Percentiles rank a stretch among this genome's conserved stretches.
These are phyloP conservation scores for Tardiomyces blankii DNA, from an alignment of 1,139 yeast species.

Conservation along the genomic window DNA sequence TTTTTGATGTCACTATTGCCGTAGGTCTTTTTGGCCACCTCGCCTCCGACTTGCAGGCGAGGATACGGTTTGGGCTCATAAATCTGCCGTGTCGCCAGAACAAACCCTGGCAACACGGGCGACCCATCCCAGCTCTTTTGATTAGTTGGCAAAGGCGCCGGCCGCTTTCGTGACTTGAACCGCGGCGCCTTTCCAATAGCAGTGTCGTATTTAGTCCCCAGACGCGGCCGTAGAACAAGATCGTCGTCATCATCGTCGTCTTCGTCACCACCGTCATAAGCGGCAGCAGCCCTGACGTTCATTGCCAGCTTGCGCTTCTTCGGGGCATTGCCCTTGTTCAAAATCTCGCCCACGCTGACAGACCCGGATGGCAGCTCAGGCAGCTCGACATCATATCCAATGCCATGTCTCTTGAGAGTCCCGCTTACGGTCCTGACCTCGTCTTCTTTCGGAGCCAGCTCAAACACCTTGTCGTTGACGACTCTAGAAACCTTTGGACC, in stretches of 20 bases:
- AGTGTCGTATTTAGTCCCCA: background rate
- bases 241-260: no score
- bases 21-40: no score
- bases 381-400: conserved; percentile 11
- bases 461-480: background rate
- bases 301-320: conserved; percentile 9
- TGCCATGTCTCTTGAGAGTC: conserved; percentile 7
- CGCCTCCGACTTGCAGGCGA: no score
- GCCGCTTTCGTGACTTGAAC: no score
- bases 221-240: no score
- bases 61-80: conserved; percentile 4
- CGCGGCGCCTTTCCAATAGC: conserved; percentile 2
- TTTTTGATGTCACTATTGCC: no score
- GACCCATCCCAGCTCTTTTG: no score
- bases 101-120: no score
- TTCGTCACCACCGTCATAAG: conserved; percentile 1
- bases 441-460: conserved; percentile 6
- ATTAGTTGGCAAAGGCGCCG: no score
- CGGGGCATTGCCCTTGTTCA: conserved; percentile 1
- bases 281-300: conserved; percentile 10
- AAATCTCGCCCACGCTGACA: background rate
- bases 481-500: conserved; percentile 10
- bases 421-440: conserved; percentile 3
- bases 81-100: no score
- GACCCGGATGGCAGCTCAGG: conserved; percentile 3